Conservation (phyloP, 306 rosid species). For the Vigna angularis region DNA sequence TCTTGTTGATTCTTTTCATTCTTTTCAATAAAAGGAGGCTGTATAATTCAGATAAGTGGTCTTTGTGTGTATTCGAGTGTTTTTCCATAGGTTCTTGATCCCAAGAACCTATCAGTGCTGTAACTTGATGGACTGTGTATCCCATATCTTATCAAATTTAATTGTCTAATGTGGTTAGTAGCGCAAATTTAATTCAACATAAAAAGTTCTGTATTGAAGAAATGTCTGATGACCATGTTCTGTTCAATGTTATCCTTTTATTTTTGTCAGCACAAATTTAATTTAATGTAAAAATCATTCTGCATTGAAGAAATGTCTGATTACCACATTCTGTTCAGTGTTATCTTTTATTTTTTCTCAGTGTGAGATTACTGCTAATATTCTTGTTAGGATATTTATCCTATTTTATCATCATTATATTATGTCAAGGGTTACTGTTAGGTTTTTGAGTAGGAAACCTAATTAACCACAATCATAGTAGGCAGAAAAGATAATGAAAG, state of each 20-base stretch:
- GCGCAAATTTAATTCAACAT: slow-evolving; percentile 1
- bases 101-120: too few relatives aligned
- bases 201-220: neutral
- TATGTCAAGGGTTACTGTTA: too few relatives aligned
- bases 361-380: slow-evolving; percentile 1
- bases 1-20: too few relatives aligned
- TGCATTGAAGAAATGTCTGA: slow-evolving; percentile 3
- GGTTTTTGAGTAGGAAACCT: too few relatives aligned
- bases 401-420: too few relatives aligned
- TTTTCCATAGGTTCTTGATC: too few relatives aligned
- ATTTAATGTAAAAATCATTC: neutral
- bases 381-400: neutral
- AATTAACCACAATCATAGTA: too few relatives aligned
- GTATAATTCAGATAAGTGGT: too few relatives aligned
- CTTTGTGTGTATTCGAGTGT: too few relatives aligned
- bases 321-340: slow-evolving; percentile 20
- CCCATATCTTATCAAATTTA: slow-evolving; percentile 19
- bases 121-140: slow-evolving; percentile 21
- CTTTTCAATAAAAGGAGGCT: too few relatives aligned
- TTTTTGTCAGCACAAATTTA: neutral
- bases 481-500: too few relatives aligned
- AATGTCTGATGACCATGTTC: slow-evolving; percentile 30
- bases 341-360: neutral
- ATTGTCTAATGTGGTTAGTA: slow-evolving; percentile 7
- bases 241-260: neutral